Percentiles rank a stretch among this genome's conserved stretches.
These are phyloP conservation scores for Prunus mira DNA, from an alignment of 306 rosid genomes.

Conservation along the genomic window DNA sequence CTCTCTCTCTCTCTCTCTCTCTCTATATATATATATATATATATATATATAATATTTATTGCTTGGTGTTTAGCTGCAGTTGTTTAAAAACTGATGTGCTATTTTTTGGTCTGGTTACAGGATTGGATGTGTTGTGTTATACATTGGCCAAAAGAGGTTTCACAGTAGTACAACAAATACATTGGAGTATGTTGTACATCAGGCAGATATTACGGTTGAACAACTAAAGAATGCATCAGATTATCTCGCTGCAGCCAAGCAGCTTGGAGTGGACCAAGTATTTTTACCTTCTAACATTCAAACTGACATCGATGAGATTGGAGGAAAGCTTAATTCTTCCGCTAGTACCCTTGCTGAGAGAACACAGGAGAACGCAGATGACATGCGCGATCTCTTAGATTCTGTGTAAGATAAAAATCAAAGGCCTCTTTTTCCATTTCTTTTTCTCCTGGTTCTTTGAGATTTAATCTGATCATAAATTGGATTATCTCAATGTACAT, in stretches of 20 bases:
- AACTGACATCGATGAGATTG: conserved; percentile 43
- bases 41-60: background rate
- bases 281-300: conserved; percentile 44
- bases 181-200: conserved; percentile 34
- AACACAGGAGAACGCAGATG: conserved; percentile 29
- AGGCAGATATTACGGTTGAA: conserved; percentile 41
- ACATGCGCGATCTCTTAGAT: conserved; percentile 43
- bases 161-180: conserved; percentile 40
- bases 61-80: background rate
- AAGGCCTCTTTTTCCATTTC: background rate
- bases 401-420: conserved; percentile 29
- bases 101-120: conserved; percentile 29
- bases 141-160: conserved; percentile 44
- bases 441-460: background rate
- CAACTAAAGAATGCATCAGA: conserved; percentile 40
- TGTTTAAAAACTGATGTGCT: conserved; percentile 10
- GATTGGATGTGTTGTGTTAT: conserved; percentile 48
- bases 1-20: background rate
- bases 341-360: conserved; percentile 32
- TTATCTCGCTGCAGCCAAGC: conserved; percentile 42
- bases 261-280: conserved; percentile 45
- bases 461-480: background rate
- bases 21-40: background rate
- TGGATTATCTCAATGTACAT: conserved; percentile 1
- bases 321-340: conserved; percentile 37